A percentile compares a stretch with the other conserved stretches of the same genome.
Conservation (phyloP, 768 basidiomycete species). For the Hygrophorus pudorinus region DNA sequence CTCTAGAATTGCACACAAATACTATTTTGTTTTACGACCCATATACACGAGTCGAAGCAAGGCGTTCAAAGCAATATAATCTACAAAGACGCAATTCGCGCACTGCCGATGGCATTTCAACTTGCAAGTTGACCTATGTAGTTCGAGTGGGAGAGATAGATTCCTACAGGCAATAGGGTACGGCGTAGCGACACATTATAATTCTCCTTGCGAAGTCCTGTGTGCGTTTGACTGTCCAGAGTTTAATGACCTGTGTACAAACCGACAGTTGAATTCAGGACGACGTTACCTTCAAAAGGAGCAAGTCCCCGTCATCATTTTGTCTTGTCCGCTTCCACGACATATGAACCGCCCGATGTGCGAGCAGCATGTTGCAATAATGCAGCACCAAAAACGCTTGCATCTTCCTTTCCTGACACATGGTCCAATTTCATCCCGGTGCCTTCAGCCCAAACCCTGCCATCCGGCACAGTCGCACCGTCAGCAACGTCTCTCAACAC, state of each 20-base stretch:
- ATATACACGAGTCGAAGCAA: neutral
- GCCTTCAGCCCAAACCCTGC: conserved; percentile 7
- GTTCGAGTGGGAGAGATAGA: too few relatives aligned
- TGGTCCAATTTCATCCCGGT: conserved; percentile 15
- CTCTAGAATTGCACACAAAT: conserved; percentile 8
- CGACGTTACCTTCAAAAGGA: too few relatives aligned
- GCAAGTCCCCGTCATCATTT: conserved; percentile 5
- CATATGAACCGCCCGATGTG: conserved; percentile 45
- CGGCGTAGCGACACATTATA: too few relatives aligned
- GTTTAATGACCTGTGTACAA: too few relatives aligned
- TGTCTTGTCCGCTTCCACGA: conserved; percentile 46
- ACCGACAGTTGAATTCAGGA: too few relatives aligned
- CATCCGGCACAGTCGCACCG: conserved; percentile 3
- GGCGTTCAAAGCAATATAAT: too few relatives aligned
- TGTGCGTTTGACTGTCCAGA: neutral
- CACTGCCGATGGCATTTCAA: too few relatives aligned
- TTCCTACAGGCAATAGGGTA: too few relatives aligned
- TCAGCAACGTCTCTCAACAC: conserved; percentile 4
- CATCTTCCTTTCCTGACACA: conserved; percentile 9
- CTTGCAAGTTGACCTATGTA: too few relatives aligned
- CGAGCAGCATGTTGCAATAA: conserved; percentile 45
- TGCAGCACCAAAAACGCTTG: conserved; percentile 25
- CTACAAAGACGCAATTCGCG: too few relatives aligned
- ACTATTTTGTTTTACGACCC: neutral
- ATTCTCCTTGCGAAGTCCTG: too few relatives aligned